Base-by-base conservation (phyloP, 169 alveolate species). In the Theileria orientalis region DNA sequence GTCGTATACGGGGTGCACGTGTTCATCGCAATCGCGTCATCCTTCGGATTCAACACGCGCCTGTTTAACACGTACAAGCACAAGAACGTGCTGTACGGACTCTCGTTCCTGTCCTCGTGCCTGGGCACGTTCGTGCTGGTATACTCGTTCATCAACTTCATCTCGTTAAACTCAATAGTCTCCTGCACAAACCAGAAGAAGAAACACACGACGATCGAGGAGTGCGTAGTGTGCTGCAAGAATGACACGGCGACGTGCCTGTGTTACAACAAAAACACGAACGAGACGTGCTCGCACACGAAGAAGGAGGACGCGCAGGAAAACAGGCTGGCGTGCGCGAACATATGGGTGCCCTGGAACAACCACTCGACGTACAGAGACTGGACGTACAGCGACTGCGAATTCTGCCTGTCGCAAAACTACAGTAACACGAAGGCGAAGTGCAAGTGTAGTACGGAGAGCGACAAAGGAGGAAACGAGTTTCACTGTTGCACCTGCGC, bases 351-450 rank as follows among this genome's bases (percentile, higher is more conserved):
- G 19, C 54, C 73, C 14, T 49, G 40, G 8, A 63, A 44, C 23
- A 63, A 63, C 42, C 70, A 63, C 11, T 16, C 14, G 16, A 29
- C 73, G 23, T 63, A n/a, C 23, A n/a, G 54, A 3, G 63, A 49
- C 23, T 63, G 73, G 73, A 49, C 54, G 13, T 9, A 40, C 23
- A 9, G 68, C n/a, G 73, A 63, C 32, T 63, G 70, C 23, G 21
- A 5, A 5, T 63, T 40, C 23, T 63, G 73, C 25, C 35, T 5
- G 6, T 42, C 73, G 3, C 73, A 63, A 44, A 63, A 49, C 11
- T 19, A 33, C 1, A 29, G 56, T 47, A 37, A 8, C 32, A 63
- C 3, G 40, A 63, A 37, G 19, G 3, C 13, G 13, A 63, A 25
- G 3, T 63, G 57, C 57, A 47, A 19, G 16, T 57, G 47, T 8